Evolutionary conservation across 441 rosid species (phyloP).

Genomic region (Hura crepitans): DNA sequence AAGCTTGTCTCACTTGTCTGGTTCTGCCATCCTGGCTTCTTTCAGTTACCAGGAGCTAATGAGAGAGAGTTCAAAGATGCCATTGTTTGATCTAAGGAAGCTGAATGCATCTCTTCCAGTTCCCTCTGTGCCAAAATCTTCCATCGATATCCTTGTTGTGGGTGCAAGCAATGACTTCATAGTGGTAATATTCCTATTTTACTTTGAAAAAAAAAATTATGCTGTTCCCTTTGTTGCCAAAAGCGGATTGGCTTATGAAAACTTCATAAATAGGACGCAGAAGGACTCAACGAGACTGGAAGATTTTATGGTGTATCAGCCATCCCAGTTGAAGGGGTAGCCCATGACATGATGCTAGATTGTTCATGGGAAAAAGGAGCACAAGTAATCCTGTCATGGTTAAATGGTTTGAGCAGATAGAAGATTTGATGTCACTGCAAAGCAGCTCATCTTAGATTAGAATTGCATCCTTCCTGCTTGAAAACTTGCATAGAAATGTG

Average conservation of each 20-base stretch:
- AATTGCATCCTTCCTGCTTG: neutral
- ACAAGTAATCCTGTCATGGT: constrained; percentile 46
- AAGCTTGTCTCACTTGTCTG: neutral
- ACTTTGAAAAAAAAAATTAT: neutral
- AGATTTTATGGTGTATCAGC: constrained; percentile 54
- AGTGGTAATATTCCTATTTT: constrained; percentile 50
- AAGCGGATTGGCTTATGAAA: constrained; percentile 5
- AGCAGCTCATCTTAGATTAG: neutral
- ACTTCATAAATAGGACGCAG: constrained; percentile 39
- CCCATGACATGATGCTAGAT: constrained; percentile 89
- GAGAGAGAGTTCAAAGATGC: constrained; percentile 74
- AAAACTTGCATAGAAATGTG: neutral
- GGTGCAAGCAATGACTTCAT: constrained; percentile 84
- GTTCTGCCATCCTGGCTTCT: neutral
- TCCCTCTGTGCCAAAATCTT: constrained; percentile 46
- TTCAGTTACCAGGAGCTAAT: constrained; percentile 76
- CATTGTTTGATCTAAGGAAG: constrained; percentile 78
- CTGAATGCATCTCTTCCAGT: constrained; percentile 86
- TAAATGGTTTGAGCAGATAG: constrained; percentile 34
- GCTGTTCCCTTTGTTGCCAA: neutral
- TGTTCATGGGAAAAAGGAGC: constrained; percentile 79
- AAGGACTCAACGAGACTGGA: constrained; percentile 69
- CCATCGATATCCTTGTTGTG: constrained; percentile 50
- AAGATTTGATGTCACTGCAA: neutral
- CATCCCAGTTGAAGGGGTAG: constrained; percentile 59